A percentile compares a stretch with the other conserved stretches of the same genome.
Evolutionary conservation across 805 yeast genomes (phyloP).

Genomic region (Wickerhamiella cacticola): DNA sequence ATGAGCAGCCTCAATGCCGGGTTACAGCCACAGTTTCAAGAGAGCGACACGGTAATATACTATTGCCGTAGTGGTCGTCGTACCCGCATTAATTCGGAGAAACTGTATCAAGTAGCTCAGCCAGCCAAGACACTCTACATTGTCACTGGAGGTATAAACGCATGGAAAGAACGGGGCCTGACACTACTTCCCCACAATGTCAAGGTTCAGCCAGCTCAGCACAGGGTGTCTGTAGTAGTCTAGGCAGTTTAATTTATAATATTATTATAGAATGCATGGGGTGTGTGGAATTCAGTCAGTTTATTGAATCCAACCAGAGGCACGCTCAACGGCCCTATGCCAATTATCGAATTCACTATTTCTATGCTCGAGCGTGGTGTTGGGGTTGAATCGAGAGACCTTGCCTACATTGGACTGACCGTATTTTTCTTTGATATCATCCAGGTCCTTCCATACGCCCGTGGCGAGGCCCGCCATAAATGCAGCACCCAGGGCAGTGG

Average conservation of each 20-base stretch:
- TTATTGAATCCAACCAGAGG: slow-evolving; percentile 59
- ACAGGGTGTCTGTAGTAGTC: neutral
- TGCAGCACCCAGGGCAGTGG: slow-evolving; percentile 94
- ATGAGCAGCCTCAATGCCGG: slow-evolving; percentile 21
- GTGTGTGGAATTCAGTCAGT: too few species aligned
- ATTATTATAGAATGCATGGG: neutral
- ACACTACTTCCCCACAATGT: neutral
- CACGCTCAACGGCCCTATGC: slow-evolving; percentile 75
- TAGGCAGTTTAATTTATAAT: neutral
- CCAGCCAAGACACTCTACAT: slow-evolving; percentile 10
- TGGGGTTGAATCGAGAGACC: slow-evolving; percentile 21
- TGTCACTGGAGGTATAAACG: slow-evolving; percentile 11
- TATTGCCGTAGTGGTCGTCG: slow-evolving; percentile 13
- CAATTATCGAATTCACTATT: slow-evolving; percentile 57
- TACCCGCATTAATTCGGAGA: slow-evolving; percentile 9
- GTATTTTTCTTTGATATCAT: slow-evolving; percentile 40
- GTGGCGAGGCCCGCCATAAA: slow-evolving; percentile 83
- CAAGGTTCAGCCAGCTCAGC: neutral
- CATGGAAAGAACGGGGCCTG: slow-evolving; percentile 11
- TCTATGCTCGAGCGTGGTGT: slow-evolving; percentile 48
- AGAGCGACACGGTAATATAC: slow-evolving; percentile 4
- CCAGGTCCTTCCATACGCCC: slow-evolving; percentile 59
- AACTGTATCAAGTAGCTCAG: slow-evolving; percentile 10
- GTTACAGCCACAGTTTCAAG: neutral
- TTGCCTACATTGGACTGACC: slow-evolving; percentile 18